These are phyloP conservation scores for Penicillium desertorum DNA, from an alignment of 495 filamentous ascomycete genomes.

Conservation along the genomic window DNA sequence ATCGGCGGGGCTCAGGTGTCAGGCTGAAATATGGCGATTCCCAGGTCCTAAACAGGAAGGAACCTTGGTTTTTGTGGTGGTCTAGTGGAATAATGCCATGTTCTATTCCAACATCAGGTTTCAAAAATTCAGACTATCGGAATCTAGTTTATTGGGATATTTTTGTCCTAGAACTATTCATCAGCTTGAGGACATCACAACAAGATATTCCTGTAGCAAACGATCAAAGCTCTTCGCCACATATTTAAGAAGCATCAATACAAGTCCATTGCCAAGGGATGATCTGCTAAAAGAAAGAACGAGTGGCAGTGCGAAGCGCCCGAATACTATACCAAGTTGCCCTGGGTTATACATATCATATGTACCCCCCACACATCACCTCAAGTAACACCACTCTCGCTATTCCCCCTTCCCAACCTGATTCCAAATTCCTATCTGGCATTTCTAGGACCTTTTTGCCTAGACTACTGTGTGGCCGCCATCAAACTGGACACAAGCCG, in stretches of 20 bases:
- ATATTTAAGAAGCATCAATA: too few relatives aligned
- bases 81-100: too few relatives aligned
- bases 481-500: neutral
- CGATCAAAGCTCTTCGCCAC: too few relatives aligned
- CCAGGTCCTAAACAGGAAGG: too few relatives aligned
- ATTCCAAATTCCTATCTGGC: neutral
- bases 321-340: too few relatives aligned
- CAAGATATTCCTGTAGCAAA: neutral
- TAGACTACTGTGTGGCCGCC: neutral
- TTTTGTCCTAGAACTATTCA: neutral
- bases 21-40: too few relatives aligned
- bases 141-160: neutral
- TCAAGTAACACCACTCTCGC: neutral
- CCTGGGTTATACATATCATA: neutral
- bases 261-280: too few relatives aligned
- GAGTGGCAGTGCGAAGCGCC: neutral
- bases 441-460: neutral
- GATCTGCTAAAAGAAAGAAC: neutral
- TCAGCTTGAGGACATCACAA: neutral
- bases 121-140: too few relatives aligned
- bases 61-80: too few relatives aligned
- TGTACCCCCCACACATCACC: neutral
- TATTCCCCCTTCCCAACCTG: constrained; percentile 3
- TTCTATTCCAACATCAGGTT: too few relatives aligned
- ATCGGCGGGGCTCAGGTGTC: too few relatives aligned